Evolutionary conservation across 306 rosid genomes (phyloP).

Genomic region (Corylus americana): DNA sequence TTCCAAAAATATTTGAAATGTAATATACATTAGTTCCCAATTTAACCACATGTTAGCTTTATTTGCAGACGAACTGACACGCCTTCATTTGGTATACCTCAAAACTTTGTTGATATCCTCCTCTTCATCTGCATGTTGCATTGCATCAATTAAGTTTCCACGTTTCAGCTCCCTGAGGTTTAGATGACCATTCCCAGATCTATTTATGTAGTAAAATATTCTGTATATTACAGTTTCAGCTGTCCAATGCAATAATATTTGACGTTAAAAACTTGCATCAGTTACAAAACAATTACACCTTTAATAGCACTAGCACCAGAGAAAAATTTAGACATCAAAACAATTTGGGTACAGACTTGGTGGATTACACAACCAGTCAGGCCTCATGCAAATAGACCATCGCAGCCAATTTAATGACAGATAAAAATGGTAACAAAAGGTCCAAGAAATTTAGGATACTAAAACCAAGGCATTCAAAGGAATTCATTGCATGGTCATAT

Average conservation of each 20-base stretch:
- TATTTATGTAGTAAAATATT: slow-evolving; percentile 94
- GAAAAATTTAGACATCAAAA: not conserved
- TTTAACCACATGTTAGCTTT: slow-evolving; percentile 3
- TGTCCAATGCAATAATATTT: slow-evolving; percentile 57
- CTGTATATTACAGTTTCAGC: slow-evolving; percentile 99
- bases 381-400: slow-evolving; percentile 7
- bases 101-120: slow-evolving; percentile 98
- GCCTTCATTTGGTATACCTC: slow-evolving; percentile 55
- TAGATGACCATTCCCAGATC: slow-evolving; percentile 86
- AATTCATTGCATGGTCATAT: not conserved
- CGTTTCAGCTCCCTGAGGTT: slow-evolving; percentile 95
- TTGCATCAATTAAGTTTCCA: slow-evolving; percentile 93
- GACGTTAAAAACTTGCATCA: slow-evolving; percentile 29
- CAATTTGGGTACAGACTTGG: not conserved
- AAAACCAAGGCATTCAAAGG: not conserved
- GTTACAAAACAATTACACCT: slow-evolving; percentile 19
- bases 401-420: slow-evolving; percentile 1
- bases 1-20: slow-evolving; percentile 16
- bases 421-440: not conserved
- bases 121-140: slow-evolving; percentile 99
- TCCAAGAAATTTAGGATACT: not conserved
- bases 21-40: slow-evolving; percentile 6
- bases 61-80: slow-evolving; percentile 17
- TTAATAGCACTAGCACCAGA: slow-evolving; percentile 9
- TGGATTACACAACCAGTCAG: slow-evolving; percentile 4